phyloP scores from a whole-genome alignment of 352 stramenopile genomes.

The Globisporangium canariense region DNA sequence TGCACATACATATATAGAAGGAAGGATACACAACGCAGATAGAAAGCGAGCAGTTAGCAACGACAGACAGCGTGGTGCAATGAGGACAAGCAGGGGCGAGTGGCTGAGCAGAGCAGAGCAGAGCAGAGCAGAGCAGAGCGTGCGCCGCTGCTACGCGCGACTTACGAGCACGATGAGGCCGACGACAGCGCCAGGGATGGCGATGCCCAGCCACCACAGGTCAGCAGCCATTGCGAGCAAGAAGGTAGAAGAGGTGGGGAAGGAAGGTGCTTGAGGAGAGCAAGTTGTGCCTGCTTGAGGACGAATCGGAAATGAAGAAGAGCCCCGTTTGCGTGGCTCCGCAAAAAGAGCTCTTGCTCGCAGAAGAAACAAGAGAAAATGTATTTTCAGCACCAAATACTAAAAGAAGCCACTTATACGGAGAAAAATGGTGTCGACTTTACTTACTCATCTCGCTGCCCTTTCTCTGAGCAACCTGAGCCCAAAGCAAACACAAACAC shows the following conservation, averaged over 20 bases:
- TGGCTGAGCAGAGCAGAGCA: background rate
- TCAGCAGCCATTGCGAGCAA: conserved; percentile 27
- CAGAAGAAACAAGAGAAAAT: too few species aligned
- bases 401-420: too few species aligned
- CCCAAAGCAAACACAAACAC: too few species aligned
- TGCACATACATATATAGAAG: conserved; percentile 11
- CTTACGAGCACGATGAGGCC: conserved; percentile 53
- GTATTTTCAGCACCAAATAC: too few species aligned
- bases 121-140: background rate
- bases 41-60: too few species aligned
- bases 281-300: background rate
- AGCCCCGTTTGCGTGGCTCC: background rate
- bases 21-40: too few species aligned
- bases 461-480: too few species aligned
- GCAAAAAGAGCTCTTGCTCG: too few species aligned
- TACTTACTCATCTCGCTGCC: too few species aligned
- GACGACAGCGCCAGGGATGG: conserved; percentile 39
- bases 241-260: background rate
- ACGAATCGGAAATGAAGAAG: background rate
- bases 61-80: background rate
- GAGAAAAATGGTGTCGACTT: too few species aligned
- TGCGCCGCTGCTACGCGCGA: background rate
- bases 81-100: background rate
- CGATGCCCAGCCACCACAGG: conserved; percentile 46
- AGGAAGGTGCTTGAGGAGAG: too few species aligned